Evolutionary conservation across 1,284 basidiomycete genomes (phyloP).

Genomic region (Microbotryomycetes sp.): DNA sequence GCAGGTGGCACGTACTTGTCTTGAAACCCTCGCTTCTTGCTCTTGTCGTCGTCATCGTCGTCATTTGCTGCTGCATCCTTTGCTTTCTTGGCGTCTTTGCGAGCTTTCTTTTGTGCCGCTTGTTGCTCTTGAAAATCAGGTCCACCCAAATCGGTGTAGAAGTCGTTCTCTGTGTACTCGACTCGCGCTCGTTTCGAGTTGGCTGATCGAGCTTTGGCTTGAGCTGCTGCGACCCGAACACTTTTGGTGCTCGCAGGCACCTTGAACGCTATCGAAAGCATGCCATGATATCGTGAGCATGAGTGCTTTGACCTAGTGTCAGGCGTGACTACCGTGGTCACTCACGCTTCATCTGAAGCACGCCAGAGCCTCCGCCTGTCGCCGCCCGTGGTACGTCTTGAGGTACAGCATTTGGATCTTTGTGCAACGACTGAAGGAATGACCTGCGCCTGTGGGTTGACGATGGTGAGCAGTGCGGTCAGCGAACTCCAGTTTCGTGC

Average conservation of each 20-base stretch:
- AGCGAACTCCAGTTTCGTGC: too few relatives aligned
- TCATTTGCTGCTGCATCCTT: constrained; percentile 49
- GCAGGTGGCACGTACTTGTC: constrained; percentile 30
- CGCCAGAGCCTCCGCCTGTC: constrained; percentile 29
- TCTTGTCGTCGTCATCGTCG: constrained; percentile 46
- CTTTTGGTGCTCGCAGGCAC: constrained; percentile 13
- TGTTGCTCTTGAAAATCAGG: not conserved
- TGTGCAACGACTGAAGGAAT: constrained; percentile 13
- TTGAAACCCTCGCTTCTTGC: constrained; percentile 52
- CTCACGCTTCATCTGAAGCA: constrained; percentile 25
- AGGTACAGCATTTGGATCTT: not conserved
- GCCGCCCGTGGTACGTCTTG: constrained; percentile 12
- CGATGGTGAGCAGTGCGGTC: not conserved
- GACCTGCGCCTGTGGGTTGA: constrained; percentile 19
- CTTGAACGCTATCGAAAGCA: constrained; percentile 22
- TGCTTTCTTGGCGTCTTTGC: constrained; percentile 50
- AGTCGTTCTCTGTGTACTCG: constrained; percentile 31
- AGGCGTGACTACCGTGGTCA: too few relatives aligned
- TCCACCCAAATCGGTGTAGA: constrained; percentile 15
- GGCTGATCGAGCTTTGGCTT: not conserved
- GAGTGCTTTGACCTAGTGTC: too few relatives aligned
- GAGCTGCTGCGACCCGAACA: not conserved
- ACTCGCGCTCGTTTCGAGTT: constrained; percentile 20
- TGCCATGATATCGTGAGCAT: too few relatives aligned
- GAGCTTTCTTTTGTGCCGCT: constrained; percentile 21